phyloP scores from a whole-genome alignment of 306 rosid genomes.

The Chamaecrista fasciculata region DNA sequence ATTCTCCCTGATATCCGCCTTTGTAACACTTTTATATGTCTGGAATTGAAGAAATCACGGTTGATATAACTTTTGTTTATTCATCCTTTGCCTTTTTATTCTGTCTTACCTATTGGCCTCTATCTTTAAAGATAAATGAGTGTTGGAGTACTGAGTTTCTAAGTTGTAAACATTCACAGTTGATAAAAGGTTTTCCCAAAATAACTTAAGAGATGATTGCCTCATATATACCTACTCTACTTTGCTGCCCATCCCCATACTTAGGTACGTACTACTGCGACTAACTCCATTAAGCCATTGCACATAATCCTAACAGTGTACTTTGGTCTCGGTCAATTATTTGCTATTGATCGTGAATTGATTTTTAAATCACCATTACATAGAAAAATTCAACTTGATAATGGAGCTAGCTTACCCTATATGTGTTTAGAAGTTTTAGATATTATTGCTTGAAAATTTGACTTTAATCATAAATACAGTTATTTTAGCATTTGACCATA shows the following conservation, averaged over 20 bases:
- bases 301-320: neutral
- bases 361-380: neutral
- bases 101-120: neutral
- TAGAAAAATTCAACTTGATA: neutral
- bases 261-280: neutral
- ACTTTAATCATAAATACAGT: neutral
- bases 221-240: neutral
- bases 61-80: neutral
- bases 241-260: neutral
- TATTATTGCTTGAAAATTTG: neutral
- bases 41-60: neutral
- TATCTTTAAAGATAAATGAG: neutral
- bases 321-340: neutral
- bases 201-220: neutral
- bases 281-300: neutral
- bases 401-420: neutral
- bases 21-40: neutral
- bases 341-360: neutral
- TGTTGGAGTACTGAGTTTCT: neutral
- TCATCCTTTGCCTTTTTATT: neutral
- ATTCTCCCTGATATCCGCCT: neutral
- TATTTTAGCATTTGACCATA: neutral
- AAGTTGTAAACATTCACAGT: neutral
- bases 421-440: neutral
- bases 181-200: neutral